These are phyloP conservation scores for Capronia epimyces DNA, from an alignment of 2,329 filamentous ascomycete species.

Conservation along the genomic window DNA sequence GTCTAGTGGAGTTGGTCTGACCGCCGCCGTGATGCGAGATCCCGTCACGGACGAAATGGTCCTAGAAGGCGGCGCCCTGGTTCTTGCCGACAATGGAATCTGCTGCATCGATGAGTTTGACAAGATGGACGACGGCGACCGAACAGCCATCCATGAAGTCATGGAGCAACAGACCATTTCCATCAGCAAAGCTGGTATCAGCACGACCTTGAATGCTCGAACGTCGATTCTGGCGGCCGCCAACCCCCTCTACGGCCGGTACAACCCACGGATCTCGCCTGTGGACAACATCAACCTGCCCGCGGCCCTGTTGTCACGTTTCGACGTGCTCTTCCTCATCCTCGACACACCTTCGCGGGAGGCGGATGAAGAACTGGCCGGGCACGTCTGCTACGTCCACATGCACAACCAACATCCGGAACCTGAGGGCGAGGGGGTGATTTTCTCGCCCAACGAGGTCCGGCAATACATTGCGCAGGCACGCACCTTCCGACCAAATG, in stretches of 20 bases:
- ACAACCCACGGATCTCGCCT: constrained; percentile 94
- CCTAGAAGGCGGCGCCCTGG: constrained; percentile 71
- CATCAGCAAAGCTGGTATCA: constrained; percentile 87
- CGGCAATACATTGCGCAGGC: constrained; percentile 94
- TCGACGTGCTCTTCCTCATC: constrained; percentile 93
- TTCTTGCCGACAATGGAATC: constrained; percentile 73
- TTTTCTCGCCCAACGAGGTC: constrained; percentile 89
- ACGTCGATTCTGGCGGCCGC: constrained; percentile 94
- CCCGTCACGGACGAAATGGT: constrained; percentile 75
- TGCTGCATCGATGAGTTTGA: constrained; percentile 84
- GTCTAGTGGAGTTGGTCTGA: constrained; percentile 74
- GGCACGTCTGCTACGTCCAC: constrained; percentile 93
- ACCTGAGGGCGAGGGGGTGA: constrained; percentile 58
- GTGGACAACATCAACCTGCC: constrained; percentile 99
- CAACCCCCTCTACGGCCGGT: constrained; percentile 94
- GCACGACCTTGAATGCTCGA: constrained; percentile 90
- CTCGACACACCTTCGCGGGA: constrained; percentile 90
- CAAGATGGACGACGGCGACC: constrained; percentile 75
- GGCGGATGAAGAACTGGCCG: constrained; percentile 83
- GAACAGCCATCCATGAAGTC: constrained; percentile 78
- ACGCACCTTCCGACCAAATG: constrained; percentile 77
- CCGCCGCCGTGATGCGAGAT: constrained; percentile 73
- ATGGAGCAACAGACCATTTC: constrained; percentile 86
- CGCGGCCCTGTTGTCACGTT: constrained; percentile 92
- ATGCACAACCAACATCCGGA: constrained; percentile 95